These are phyloP conservation scores for Ichthyophthirius multifiliis DNA, from an alignment of 169 alveolate genomes.

Conservation along the genomic window DNA sequence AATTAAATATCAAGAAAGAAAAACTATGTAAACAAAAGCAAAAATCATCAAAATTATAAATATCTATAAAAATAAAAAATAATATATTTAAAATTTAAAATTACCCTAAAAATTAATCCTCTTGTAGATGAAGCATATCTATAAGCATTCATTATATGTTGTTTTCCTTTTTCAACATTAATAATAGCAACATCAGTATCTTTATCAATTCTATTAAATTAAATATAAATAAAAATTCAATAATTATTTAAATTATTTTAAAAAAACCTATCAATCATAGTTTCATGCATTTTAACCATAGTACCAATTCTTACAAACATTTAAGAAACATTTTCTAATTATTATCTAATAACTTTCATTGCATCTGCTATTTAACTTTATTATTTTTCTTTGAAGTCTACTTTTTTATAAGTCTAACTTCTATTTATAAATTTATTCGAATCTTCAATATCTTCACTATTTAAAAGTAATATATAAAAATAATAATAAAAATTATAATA, in stretches of 20 bases:
- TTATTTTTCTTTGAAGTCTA: background rate
- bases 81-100: background rate
- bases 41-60: background rate
- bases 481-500: background rate
- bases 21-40: background rate
- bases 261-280: background rate
- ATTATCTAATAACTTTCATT: background rate
- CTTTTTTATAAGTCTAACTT: background rate
- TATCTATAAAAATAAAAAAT: background rate
- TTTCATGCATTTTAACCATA: background rate
- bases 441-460: background rate
- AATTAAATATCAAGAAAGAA: background rate
- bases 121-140: background rate
- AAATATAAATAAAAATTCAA: background rate
- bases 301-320: background rate
- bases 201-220: background rate
- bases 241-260: background rate
- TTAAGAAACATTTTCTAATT: background rate
- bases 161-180: background rate
- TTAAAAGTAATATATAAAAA: background rate
- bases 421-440: background rate
- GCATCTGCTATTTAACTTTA: background rate
- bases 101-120: background rate
- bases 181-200: background rate
- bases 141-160: background rate